Base-by-base conservation (phyloP, 495 filamentous ascomycete genomes). In the Trichodelitschia bisporula region DNA sequence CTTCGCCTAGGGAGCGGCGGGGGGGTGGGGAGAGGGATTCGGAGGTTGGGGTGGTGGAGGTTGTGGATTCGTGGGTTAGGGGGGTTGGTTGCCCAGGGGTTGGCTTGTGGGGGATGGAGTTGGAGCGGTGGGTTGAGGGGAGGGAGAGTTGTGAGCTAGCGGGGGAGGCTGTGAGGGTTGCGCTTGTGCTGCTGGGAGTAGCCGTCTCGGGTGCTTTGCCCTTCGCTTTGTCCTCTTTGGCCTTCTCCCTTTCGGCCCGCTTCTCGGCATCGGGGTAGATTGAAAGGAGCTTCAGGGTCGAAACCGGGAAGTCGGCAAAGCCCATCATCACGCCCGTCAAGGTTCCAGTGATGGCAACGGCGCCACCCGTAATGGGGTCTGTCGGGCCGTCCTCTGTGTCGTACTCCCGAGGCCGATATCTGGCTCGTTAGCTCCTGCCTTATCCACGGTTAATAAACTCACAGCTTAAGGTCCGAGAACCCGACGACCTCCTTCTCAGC, bases 251-350 rank as follows among this genome's bases (percentile, higher is more conserved):
- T n/a, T 24, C n/a, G 21, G 6, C n/a, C 6, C 21, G 21, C 25
- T 40, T 42, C 11, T 48, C 20, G 38, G n/a, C 28, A 33, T 52
- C 48, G 3, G 49, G 51, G 35, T 62, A 62, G 36, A 77, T 69
- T 12, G 42, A 48, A 6, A 61, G 38, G 10, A 51, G 48, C 32
- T 51, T 56, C 6, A 62, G 30, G 4, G 90, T 62, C 11, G 74
- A 74, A 10, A 62, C 55, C 0, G 84, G 83, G 15, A 93, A 64
- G 38, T 89, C 79, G 3, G 74, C 76, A 18, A 83, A 54, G 0
- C 78, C 80, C 60, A 84, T 76, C 42, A 73, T 60, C 29, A 95
- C 63, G 35, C 59, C 71, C 11, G 67, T 59, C 20, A 78, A 55
- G 4, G 78, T 76, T 3, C 78, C 78, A 10, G 84, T 53, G 2